These are phyloP conservation scores for Pouteria glomerata DNA, from an alignment of 148 eudicot genomes.

Conservation along the genomic window DNA sequence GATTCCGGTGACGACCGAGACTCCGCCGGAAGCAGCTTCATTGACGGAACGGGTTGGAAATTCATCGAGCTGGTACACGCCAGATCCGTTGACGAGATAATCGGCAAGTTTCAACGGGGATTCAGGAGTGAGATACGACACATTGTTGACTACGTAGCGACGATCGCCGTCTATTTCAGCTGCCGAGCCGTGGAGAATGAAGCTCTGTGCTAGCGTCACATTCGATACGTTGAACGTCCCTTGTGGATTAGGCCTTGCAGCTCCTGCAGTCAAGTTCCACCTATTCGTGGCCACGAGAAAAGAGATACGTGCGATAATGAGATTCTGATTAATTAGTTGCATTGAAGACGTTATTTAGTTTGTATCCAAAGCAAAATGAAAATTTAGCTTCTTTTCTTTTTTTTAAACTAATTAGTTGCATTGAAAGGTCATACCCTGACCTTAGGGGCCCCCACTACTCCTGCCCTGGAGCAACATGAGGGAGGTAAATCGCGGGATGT, in stretches of 20 bases:
- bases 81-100: conserved; percentile 24
- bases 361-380: not conserved
- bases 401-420: too few species aligned
- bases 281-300: conserved; percentile 12
- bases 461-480: too few species aligned
- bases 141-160: conserved; percentile 28
- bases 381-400: too few species aligned
- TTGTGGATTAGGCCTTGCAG: conserved; percentile 49
- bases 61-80: conserved; percentile 29
- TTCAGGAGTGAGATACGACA: conserved; percentile 26
- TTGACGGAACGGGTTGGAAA: conserved; percentile 24
- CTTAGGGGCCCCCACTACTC: too few species aligned
- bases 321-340: not conserved
- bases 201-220: conserved; percentile 29
- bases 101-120: conserved; percentile 47
- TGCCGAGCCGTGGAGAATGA: conserved; percentile 25
- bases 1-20: conserved; percentile 25
- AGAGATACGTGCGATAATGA: not conserved
- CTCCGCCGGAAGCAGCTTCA: conserved; percentile 12
- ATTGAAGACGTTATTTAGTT: too few species aligned
- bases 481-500: too few species aligned
- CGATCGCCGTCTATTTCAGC: conserved; percentile 8
- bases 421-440: too few species aligned
- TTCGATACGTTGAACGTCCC: conserved; percentile 34
- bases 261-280: conserved; percentile 44